Conservation (phyloP, 2,329 filamentous ascomycete species). For the Penicillium sp. region DNA sequence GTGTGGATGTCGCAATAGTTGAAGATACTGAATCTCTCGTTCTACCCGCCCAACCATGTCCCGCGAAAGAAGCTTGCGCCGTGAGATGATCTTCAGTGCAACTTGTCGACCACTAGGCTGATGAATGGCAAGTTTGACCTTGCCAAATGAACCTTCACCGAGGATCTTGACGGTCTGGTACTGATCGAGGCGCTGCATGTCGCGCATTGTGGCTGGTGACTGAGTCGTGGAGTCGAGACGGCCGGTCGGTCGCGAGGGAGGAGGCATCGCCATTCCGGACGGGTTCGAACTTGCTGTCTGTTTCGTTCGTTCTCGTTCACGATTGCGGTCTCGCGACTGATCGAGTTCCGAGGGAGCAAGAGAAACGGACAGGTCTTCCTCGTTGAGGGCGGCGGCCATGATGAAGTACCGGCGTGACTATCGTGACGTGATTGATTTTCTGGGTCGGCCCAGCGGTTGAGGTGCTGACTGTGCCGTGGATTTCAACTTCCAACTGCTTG, state of each 20-base stretch:
- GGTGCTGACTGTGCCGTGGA: slow-evolving; percentile 20
- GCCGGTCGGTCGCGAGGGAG: slow-evolving; percentile 30
- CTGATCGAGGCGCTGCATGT: slow-evolving; percentile 80
- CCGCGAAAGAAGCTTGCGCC: slow-evolving; percentile 90
- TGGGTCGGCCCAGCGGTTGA: slow-evolving; percentile 15
- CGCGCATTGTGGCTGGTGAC: slow-evolving; percentile 46
- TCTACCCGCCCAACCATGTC: slow-evolving; percentile 98
- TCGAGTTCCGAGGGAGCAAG: slow-evolving; percentile 39
- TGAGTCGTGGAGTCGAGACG: slow-evolving; percentile 29
- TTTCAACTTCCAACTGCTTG: not conserved
- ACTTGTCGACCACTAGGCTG: slow-evolving; percentile 90
- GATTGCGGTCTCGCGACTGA: slow-evolving; percentile 14
- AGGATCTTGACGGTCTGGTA: slow-evolving; percentile 88
- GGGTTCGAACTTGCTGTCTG: slow-evolving; percentile 22
- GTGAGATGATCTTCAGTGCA: slow-evolving; percentile 93
- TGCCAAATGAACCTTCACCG: slow-evolving; percentile 95
- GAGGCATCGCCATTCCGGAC: slow-evolving; percentile 36
- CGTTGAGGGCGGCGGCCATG: slow-evolving; percentile 55
- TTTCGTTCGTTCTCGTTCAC: slow-evolving; percentile 18
- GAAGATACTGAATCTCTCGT: slow-evolving; percentile 95
- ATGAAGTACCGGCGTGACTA: slow-evolving; percentile 24
- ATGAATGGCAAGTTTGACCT: slow-evolving; percentile 95
- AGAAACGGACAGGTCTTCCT: slow-evolving; percentile 77
- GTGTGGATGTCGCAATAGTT: slow-evolving; percentile 89
- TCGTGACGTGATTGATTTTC: slow-evolving; percentile 33